Percentiles rank a stretch among this genome's conserved stretches.
Evolutionary conservation across 495 filamentous ascomycete species (phyloP).

Genomic region (Amphirosellinia nigrospora): DNA sequence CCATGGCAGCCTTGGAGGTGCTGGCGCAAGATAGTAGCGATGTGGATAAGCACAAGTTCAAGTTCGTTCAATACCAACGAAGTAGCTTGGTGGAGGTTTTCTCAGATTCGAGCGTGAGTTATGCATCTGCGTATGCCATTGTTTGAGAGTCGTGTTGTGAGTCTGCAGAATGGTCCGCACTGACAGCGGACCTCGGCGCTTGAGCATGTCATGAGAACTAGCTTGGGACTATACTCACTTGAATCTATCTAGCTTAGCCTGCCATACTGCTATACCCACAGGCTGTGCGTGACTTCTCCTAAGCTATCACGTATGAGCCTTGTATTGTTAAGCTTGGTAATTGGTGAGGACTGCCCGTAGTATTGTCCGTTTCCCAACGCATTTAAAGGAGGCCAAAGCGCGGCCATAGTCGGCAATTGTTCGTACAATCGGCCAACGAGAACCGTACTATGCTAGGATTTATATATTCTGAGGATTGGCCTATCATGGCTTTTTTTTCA

Average conservation of each 20-base stretch:
- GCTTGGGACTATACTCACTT: constrained; percentile 7
- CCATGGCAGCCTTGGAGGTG: constrained; percentile 84
- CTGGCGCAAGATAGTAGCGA: constrained; percentile 48
- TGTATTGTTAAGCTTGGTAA: neutral
- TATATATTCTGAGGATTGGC: neutral
- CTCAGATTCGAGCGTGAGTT: constrained; percentile 90
- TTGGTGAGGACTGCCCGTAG: neutral
- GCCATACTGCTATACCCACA: neutral
- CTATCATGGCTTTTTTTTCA: neutral
- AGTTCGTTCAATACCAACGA: constrained; percentile 89
- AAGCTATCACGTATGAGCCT: neutral
- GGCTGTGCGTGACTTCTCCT: neutral
- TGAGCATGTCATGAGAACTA: constrained; percentile 7
- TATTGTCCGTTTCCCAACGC: neutral
- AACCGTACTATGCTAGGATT: neutral
- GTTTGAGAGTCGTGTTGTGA: constrained; percentile 40
- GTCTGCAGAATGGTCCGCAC: neutral
- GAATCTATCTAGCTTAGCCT: constrained; percentile 2
- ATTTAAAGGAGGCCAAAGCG: neutral
- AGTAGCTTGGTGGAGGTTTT: constrained; percentile 76
- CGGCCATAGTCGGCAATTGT: neutral
- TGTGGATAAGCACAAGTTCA: constrained; percentile 67
- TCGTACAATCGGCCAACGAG: neutral
- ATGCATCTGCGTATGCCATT: constrained; percentile 81
- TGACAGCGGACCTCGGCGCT: constrained; percentile 28